These are phyloP conservation scores for Linderina pennispora DNA, from an alignment of 192 early-diverging fungal species.

Conservation along the genomic window DNA sequence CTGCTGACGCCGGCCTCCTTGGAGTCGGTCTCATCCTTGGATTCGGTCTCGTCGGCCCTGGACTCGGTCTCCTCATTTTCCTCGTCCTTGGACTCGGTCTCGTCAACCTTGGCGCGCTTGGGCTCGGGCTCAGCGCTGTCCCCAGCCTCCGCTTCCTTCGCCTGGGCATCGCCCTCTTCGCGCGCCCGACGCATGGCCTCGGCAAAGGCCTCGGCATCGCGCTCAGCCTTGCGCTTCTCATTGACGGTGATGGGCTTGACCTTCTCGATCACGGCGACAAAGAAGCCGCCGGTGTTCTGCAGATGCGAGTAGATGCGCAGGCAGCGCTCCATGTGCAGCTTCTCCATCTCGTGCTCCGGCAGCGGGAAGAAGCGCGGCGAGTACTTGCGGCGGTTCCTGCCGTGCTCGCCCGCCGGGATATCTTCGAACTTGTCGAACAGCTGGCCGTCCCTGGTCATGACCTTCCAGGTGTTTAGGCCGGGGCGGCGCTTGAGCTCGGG, in stretches of 20 bases:
- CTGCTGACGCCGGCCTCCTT: conserved; percentile 1
- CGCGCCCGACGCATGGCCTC: conserved; percentile 6
- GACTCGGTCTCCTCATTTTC: too few species aligned
- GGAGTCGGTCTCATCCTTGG: conserved; percentile 17
- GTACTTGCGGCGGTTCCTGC: conserved; percentile 41
- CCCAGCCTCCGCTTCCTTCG: not conserved
- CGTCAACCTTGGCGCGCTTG: conserved; percentile 22
- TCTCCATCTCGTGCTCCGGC: conserved; percentile 47
- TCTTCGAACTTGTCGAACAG: conserved; percentile 49
- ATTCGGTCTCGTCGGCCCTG: not conserved
- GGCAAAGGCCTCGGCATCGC: not conserved
- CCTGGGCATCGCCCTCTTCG: too few species aligned
- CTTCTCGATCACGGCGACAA: conserved; percentile 95
- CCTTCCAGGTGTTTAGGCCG: conserved; percentile 86
- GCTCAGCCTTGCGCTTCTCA: conserved; percentile 24
- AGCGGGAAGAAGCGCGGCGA: conserved; percentile 56
- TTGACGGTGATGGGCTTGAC: conserved; percentile 58
- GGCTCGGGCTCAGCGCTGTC: not conserved
- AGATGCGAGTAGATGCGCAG: conserved; percentile 87
- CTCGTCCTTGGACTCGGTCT: too few species aligned
- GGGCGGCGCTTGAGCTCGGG: conserved; percentile 72
- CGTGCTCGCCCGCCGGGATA: conserved; percentile 21
- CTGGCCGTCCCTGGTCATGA: conserved; percentile 66
- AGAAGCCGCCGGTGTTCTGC: conserved; percentile 98
- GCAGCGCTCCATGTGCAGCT: conserved; percentile 64